Conservation (phyloP, 2,329 filamentous ascomycete species). For the Trichoderma sp. region DNA sequence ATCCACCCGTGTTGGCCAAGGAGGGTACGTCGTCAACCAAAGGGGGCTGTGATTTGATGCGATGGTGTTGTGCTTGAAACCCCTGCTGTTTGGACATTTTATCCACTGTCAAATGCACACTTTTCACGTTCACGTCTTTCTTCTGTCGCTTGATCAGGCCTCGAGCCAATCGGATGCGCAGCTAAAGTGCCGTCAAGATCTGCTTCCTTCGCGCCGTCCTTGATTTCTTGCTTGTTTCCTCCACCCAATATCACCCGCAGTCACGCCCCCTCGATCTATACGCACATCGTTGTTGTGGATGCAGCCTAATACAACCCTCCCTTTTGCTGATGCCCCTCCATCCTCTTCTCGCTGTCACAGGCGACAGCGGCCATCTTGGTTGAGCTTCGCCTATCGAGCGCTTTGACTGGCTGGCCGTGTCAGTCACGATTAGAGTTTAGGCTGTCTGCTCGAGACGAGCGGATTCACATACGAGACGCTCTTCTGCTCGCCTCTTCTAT, state of each 20-base stretch:
- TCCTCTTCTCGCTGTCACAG: background rate
- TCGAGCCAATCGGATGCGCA: background rate
- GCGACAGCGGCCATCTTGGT: background rate
- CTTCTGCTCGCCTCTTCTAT: background rate
- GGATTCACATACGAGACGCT: background rate
- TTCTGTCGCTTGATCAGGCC: background rate
- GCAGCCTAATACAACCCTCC: slow-evolving; percentile 18
- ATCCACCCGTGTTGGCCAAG: background rate
- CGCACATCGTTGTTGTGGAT: background rate
- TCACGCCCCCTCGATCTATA: background rate
- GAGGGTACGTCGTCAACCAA: background rate
- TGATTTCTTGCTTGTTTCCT: background rate
- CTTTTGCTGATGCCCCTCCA: background rate
- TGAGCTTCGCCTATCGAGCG: slow-evolving; percentile 5
- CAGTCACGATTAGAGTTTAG: background rate
- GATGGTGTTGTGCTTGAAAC: background rate
- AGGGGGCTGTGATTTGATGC: background rate
- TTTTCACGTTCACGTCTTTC: background rate
- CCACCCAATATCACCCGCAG: background rate
- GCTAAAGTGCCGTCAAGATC: background rate
- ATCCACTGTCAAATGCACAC: no score
- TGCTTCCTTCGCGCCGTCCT: no score
- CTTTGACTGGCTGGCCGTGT: slow-evolving; percentile 6
- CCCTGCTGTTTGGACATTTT: background rate
- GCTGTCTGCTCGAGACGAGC: background rate